phyloP scores from a whole-genome alignment of 345 rosid species.

The Nephelium lappaceum region DNA sequence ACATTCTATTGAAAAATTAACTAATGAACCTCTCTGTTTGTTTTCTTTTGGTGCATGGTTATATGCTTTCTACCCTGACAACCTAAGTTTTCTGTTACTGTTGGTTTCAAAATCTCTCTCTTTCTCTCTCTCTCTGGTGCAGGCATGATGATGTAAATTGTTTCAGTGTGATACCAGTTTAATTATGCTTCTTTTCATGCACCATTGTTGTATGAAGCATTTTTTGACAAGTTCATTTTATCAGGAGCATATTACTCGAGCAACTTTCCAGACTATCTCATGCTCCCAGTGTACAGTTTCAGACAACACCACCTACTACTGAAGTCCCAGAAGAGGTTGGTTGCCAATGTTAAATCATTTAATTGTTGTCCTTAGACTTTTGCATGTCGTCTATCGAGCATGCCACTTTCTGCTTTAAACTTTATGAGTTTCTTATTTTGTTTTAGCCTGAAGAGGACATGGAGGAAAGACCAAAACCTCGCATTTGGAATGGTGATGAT shows the following conservation, averaged over 20 bases:
- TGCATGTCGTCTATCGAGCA: not conserved
- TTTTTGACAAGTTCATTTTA: not conserved
- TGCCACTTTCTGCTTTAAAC: constrained; percentile 3
- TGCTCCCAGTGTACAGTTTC: constrained; percentile 73
- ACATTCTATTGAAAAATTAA: not conserved
- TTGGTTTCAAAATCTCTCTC: not conserved
- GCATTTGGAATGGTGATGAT: constrained; percentile 82
- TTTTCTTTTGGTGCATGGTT: constrained; percentile 3
- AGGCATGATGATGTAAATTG: not conserved
- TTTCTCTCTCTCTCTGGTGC: not conserved
- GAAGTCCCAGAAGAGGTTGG: constrained; percentile 69
- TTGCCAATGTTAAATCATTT: constrained; percentile 12
- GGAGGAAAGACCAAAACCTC: constrained; percentile 71
- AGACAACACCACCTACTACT: constrained; percentile 50
- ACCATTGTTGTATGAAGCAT: constrained; percentile 16
- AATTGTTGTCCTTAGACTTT: not conserved
- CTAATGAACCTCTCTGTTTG: not conserved
- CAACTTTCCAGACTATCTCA: constrained; percentile 60
- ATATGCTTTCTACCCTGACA: not conserved
- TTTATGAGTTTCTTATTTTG: constrained; percentile 17
- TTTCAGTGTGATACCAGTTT: not conserved
- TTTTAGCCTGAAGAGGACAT: constrained; percentile 63
- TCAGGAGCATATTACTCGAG: constrained; percentile 52
- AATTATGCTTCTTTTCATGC: constrained; percentile 1
- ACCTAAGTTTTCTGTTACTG: not conserved